Conservation (phyloP, 257 asterid species). For the Solanum chiquidenum region DNA sequence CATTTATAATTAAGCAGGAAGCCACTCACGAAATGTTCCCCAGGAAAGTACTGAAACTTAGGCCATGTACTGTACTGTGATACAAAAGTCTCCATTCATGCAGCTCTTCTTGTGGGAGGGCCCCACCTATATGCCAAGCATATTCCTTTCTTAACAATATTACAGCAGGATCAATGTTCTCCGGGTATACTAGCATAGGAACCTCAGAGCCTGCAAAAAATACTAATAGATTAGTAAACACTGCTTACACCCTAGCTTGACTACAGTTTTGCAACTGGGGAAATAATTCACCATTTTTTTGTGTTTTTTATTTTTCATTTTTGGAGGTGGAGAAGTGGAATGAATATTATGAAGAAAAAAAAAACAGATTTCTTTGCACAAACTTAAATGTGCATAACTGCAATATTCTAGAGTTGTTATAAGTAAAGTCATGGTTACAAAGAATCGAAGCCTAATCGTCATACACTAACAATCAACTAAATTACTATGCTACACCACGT, state of each 20-base stretch:
- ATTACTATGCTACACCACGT: background rate
- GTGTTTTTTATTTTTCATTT: background rate
- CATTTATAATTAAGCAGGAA: constrained; percentile 2
- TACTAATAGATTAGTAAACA: background rate
- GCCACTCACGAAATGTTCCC: constrained; percentile 69
- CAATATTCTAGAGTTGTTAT: background rate
- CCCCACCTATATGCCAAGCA: constrained; percentile 93
- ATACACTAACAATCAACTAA: background rate
- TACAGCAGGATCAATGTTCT: constrained; percentile 32
- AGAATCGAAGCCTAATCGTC: background rate
- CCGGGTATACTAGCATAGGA: constrained; percentile 41
- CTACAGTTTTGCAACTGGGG: background rate
- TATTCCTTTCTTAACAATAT: constrained; percentile 67
- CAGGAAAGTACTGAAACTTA: constrained; percentile 79
- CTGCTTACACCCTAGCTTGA: background rate
- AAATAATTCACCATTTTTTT: background rate
- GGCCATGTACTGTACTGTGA: constrained; percentile 74
- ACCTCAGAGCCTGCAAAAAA: constrained; percentile 56
- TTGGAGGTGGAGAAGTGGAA: background rate
- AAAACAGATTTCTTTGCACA: background rate
- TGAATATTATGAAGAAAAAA: background rate
- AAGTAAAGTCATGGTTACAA: background rate
- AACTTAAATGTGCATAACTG: background rate
- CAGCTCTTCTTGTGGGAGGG: constrained; percentile 46
- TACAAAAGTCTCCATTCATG: constrained; percentile 84